A percentile compares a stretch with the other conserved stretches of the same genome.
phyloP scores from a whole-genome alignment of 495 filamentous ascomycete genomes.

The Annulohypoxylon moriforme region DNA sequence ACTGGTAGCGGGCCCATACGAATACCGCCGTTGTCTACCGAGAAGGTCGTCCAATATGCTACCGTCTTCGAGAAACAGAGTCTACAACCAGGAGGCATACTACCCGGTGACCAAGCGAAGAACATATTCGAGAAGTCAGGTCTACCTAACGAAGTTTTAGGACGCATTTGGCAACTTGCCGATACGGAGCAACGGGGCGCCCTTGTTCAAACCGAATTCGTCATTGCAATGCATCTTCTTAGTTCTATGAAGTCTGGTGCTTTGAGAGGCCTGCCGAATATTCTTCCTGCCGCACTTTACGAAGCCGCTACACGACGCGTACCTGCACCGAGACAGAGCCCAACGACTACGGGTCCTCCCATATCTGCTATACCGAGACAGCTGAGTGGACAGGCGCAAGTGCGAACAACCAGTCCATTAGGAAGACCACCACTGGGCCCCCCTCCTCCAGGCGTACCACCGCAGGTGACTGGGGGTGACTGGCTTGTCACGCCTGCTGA shows the following conservation, averaged over 20 bases:
- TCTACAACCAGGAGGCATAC: constrained; percentile 74
- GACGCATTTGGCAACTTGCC: constrained; percentile 92
- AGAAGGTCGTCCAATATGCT: constrained; percentile 88
- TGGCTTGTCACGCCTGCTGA: constrained; percentile 87
- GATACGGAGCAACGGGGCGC: constrained; percentile 92
- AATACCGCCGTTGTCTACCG: constrained; percentile 88
- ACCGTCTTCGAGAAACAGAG: constrained; percentile 88
- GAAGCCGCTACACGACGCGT: constrained; percentile 86
- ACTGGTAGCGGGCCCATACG: constrained; percentile 78
- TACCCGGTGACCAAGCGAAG: constrained; percentile 92
- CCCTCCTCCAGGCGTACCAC: constrained; percentile 46
- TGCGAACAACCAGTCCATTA: constrained; percentile 77
- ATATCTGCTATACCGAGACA: constrained; percentile 60
- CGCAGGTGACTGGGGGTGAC: constrained; percentile 74
- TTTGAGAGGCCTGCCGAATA: constrained; percentile 80
- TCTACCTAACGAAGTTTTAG: constrained; percentile 88
- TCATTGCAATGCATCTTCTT: constrained; percentile 97
- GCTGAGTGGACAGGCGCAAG: constrained; percentile 58
- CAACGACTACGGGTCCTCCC: constrained; percentile 48
- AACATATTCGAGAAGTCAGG: constrained; percentile 93
- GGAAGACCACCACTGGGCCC: constrained; percentile 66
- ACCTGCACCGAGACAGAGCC: constrained; percentile 52
- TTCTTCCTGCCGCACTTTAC: constrained; percentile 86
- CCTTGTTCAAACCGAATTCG: constrained; percentile 91
- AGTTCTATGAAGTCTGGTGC: constrained; percentile 87